Base-by-base conservation (phyloP, 2,329 filamentous ascomycete genomes). In the Fusarium tuaranense region DNA sequence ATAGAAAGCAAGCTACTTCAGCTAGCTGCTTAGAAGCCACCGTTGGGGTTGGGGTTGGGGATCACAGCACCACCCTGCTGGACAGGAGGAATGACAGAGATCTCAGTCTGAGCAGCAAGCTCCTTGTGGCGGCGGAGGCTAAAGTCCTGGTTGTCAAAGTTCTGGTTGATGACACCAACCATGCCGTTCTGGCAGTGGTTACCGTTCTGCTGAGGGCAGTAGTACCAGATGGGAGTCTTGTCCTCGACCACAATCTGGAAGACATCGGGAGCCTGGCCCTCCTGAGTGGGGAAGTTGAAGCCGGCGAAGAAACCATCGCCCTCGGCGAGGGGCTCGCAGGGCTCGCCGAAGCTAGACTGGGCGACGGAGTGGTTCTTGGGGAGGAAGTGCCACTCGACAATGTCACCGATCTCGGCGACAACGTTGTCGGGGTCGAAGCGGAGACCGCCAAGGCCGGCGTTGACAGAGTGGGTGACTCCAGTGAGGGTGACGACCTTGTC, bases 331-430 rank as follows among this genome's bases (percentile, higher is more conserved):
- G 86, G 86, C 66, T 79, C 16, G 81, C 87, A 88, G 25, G 85
- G 85, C 53, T 81, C 73, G 63, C 71, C 82, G 70, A 87, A 87
- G 77, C 78, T 82, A 41, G 84, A 84, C 78, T 86, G 81, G 2
- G 76, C 83, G 48, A 90, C 82, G 20, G 84, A 85, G 84, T 90
- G 88, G 81, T 87, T 88, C 68, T 74, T 78, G 10, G 88, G 85
- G 71, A 85, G 86, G 83, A 87, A 90, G 77, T 88, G 86, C 83
- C 86, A 91, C 81, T 90, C 87, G 67, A 91, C 79, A 5, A 87
- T 72, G 69, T 89, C 87, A 68, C 88, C 88, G 9, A 85, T 67
- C 13, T 82, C 79, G 20, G 88, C 89, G 4, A 83, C 84, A 46
- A 89, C 81, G 72, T 84, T 86, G 70, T 86, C 82, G 2, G 89